Percentiles rank a stretch among this genome's conserved stretches.
Conservation (phyloP, 2,329 filamentous ascomycete genomes). For the Elsinoe fawcettii region DNA sequence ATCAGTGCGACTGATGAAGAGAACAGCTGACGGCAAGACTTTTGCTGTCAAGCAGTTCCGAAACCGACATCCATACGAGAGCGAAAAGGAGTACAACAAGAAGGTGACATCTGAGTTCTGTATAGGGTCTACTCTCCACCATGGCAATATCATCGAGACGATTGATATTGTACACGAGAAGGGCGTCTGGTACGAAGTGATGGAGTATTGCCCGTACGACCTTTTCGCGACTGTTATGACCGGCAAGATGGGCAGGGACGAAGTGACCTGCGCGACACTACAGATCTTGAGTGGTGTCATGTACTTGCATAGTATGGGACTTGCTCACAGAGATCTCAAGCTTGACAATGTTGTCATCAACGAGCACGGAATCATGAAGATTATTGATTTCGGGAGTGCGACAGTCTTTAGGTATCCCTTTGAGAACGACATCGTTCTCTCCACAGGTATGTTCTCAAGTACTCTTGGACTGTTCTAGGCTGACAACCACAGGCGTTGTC, state of each 20-base stretch:
- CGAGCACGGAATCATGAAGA: constrained; percentile 95
- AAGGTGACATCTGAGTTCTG: constrained; percentile 98
- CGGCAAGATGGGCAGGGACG: constrained; percentile 87
- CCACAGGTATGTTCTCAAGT: constrained; percentile 56
- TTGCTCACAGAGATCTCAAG: constrained; percentile 92
- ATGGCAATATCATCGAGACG: constrained; percentile 97
- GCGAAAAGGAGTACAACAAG: constrained; percentile 91
- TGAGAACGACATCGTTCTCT: constrained; percentile 75
- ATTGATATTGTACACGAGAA: constrained; percentile 94
- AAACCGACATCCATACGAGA: constrained; percentile 84
- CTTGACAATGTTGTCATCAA: constrained; percentile 97
- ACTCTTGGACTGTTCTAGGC: background rate
- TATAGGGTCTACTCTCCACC: constrained; percentile 90
- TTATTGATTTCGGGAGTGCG: constrained; percentile 97
- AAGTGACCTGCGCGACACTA: constrained; percentile 82
- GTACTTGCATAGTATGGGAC: constrained; percentile 88
- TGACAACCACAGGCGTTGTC: constrained; percentile 53
- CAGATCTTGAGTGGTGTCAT: constrained; percentile 93
- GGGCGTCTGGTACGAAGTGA: constrained; percentile 92
- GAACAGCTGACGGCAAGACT: constrained; percentile 82
- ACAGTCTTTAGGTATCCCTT: constrained; percentile 97
- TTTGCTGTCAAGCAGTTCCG: constrained; percentile 98
- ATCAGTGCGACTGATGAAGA: constrained; percentile 88
- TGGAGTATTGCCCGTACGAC: constrained; percentile 96
- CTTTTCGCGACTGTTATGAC: constrained; percentile 99